A percentile compares a stretch with the other conserved stretches of the same genome.
These are phyloP conservation scores for Pichia sp. DNA, from an alignment of 1,139 yeast genomes.

Conservation along the genomic window DNA sequence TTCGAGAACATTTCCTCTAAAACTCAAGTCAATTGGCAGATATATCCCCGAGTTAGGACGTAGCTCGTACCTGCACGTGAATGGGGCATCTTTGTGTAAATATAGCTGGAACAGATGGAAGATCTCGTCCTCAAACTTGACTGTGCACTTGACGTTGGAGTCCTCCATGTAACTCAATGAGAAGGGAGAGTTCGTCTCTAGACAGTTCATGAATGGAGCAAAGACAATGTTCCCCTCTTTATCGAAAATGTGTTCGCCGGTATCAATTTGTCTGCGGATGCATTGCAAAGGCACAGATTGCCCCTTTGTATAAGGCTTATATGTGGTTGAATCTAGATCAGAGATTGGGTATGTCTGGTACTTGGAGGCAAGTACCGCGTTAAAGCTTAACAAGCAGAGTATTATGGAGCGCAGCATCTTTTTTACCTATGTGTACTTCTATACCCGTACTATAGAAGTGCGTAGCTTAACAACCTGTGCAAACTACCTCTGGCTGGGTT, in stretches of 20 bases:
- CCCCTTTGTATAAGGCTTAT: slow-evolving; percentile 39
- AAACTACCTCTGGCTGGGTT: no score
- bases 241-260: slow-evolving; percentile 72
- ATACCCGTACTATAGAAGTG: no score
- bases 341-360: slow-evolving; percentile 26
- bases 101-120: slow-evolving; percentile 72
- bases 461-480: no score
- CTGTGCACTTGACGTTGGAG: slow-evolving; percentile 57
- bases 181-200: slow-evolving; percentile 60
- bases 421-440: neutral
- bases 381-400: neutral
- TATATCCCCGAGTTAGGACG: slow-evolving; percentile 49
- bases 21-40: slow-evolving; percentile 59
- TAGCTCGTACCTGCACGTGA: slow-evolving; percentile 60
- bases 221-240: slow-evolving; percentile 54
- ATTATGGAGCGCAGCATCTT: neutral
- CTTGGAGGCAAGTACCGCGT: slow-evolving; percentile 16
- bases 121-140: slow-evolving; percentile 59
- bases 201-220: slow-evolving; percentile 56
- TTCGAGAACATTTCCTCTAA: slow-evolving; percentile 65
- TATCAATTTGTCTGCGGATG: slow-evolving; percentile 63
- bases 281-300: slow-evolving; percentile 54
- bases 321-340: slow-evolving; percentile 18
- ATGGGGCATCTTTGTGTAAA: slow-evolving; percentile 74
- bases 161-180: slow-evolving; percentile 48